A percentile compares a stretch with the other conserved stretches of the same genome.
These are phyloP conservation scores for Eleusine indica DNA, from an alignment of 176 grass and related monocot species.

Conservation along the genomic window DNA sequence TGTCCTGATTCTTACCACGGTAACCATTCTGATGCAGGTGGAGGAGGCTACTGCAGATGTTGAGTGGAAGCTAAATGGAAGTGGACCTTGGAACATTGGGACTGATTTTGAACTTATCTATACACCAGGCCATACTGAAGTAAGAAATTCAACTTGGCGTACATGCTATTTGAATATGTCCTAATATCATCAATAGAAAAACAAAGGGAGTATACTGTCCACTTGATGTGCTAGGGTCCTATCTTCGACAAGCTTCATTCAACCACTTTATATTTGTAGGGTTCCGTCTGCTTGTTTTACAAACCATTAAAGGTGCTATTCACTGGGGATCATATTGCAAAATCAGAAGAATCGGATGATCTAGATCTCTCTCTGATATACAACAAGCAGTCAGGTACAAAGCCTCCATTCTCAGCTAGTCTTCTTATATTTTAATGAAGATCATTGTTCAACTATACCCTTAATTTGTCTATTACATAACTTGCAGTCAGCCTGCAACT, in stretches of 20 bases:
- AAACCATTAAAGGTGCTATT: constrained; percentile 63
- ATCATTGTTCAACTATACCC: neutral
- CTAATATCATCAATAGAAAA: neutral
- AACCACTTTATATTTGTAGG: constrained; percentile 48
- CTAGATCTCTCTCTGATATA: constrained; percentile 59
- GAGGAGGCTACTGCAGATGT: constrained; percentile 61
- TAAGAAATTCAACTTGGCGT: constrained; percentile 46
- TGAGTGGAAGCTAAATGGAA: constrained; percentile 74
- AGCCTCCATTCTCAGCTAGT: neutral
- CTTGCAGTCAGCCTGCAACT: constrained; percentile 69
- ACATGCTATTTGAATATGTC: neutral
- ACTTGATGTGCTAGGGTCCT: neutral
- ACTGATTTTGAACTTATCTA: constrained; percentile 70
- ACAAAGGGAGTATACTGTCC: neutral
- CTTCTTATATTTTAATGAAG: constrained; percentile 8
- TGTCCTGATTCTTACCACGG: constrained; percentile 1
- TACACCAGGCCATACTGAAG: constrained; percentile 85
- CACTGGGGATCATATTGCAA: constrained; percentile 75
- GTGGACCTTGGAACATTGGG: constrained; percentile 81
- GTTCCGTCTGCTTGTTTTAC: constrained; percentile 83
- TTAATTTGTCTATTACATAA: constrained; percentile 6
- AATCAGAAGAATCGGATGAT: constrained; percentile 62
- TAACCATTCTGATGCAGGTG: constrained; percentile 49
- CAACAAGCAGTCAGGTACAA: constrained; percentile 73
- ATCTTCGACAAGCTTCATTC: neutral